Conservation (phyloP, 2,329 filamentous ascomycete genomes). For the Ceratocystis albifundus region DNA sequence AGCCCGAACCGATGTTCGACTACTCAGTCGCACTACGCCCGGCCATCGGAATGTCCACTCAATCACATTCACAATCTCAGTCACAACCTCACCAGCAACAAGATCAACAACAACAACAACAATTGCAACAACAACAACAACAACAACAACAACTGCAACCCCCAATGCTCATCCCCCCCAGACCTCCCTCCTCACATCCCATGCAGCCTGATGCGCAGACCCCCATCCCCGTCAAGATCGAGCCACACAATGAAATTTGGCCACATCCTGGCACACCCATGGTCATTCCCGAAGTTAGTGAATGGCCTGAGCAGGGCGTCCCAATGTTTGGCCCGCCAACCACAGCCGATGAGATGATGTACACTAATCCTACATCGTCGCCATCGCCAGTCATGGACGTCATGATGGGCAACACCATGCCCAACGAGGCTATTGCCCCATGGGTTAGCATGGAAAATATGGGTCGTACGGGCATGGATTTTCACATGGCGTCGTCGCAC, state of each 20-base stretch:
- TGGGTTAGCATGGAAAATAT: constrained; percentile 17
- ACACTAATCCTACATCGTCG: constrained; percentile 12
- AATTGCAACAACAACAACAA: too few relatives aligned
- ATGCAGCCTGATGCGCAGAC: constrained; percentile 17
- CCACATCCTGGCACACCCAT: constrained; percentile 35
- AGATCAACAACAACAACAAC: constrained; percentile 17
- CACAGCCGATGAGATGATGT: constrained; percentile 20
- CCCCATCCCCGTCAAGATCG: constrained; percentile 15
- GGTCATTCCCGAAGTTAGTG: constrained; percentile 32
- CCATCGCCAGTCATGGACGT: constrained; percentile 18
- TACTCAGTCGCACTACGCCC: constrained; percentile 13
- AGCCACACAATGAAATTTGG: constrained; percentile 26
- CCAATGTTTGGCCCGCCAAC: constrained; percentile 22
- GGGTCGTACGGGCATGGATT: constrained; percentile 16
- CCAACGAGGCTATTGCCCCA: constrained; percentile 16
- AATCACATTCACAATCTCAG: not conserved
- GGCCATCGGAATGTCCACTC: constrained; percentile 3
- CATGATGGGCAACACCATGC: constrained; percentile 17
- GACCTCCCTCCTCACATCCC: constrained; percentile 20
- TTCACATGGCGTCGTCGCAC: constrained; percentile 18
- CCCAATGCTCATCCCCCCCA: constrained; percentile 15
- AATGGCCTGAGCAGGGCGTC: constrained; percentile 31
- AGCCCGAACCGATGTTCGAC: constrained; percentile 18
- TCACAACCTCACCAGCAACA: constrained; percentile 13
- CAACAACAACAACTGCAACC: constrained; percentile 17